Percentiles rank a stretch among this genome's conserved stretches.
Conservation (phyloP, 352 stramenopile genomes). For the Discostella stelligera region DNA sequence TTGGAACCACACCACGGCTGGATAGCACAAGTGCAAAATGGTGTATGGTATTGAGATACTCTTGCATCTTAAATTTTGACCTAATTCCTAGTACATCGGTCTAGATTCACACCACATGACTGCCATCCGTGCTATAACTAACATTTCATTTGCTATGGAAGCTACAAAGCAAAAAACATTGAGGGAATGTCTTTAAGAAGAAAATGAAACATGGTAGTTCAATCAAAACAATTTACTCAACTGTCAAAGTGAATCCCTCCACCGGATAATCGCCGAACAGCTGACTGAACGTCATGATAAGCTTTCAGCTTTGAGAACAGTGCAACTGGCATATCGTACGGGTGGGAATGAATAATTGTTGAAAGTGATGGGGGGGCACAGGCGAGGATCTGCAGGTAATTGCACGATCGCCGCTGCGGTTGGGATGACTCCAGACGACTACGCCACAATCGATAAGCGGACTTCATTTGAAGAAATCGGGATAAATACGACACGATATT, state of each 20-base stretch:
- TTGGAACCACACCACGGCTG: neutral
- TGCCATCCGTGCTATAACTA: slow-evolving; percentile 34
- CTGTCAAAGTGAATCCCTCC: slow-evolving; percentile 44
- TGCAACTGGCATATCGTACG: slow-evolving; percentile 38
- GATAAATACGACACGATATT: neutral
- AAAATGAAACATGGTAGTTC: neutral
- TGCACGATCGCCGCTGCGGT: slow-evolving; percentile 15
- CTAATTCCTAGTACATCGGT: slow-evolving; percentile 15
- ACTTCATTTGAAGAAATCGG: slow-evolving; percentile 6
- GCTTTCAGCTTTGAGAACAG: slow-evolving; percentile 46
- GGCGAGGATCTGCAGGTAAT: slow-evolving; percentile 35
- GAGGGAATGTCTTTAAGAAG: neutral
- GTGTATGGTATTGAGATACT: neutral
- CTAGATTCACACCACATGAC: slow-evolving; percentile 29
- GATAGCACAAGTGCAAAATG: neutral
- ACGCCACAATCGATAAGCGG: slow-evolving; percentile 34
- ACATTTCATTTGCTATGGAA: slow-evolving; percentile 41
- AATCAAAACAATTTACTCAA: neutral
- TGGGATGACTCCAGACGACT: slow-evolving; percentile 3
- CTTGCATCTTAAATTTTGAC: no score
- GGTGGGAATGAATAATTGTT: slow-evolving; percentile 19
- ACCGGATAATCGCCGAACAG: slow-evolving; percentile 12
- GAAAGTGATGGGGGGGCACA: slow-evolving; percentile 25
- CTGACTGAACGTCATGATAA: slow-evolving; percentile 45
- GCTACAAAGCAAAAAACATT: neutral